Evolutionary conservation across 176 grass and related monocot species (phyloP), one percentile per base, ranked within the genome.

Genomic region (Thalia dealbata): DNA sequence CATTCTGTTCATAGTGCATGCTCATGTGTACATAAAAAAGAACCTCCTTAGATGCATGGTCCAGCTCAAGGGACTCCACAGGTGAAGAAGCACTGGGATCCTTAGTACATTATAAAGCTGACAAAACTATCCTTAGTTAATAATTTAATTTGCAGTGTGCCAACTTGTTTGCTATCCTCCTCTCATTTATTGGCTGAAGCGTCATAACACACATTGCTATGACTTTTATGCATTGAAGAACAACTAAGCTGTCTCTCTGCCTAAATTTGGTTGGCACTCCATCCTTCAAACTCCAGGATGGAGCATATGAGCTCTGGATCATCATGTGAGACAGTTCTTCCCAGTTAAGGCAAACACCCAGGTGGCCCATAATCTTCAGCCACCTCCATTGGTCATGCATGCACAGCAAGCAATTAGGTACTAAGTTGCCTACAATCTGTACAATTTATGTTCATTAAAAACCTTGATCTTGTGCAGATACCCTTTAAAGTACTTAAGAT

Each of bases 1-100:
- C 26, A 29, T 52, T 52, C 48, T 54, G 70, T 54, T 72, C 70
- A 72, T 72, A 72, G 48, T 30, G 14, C 25, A 72, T 54, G 45
- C 30, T 72, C 25, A 30, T 55, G 46, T 72, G 50, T 52, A 55
- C 42, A 72, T 72, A 52, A 72, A 46, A 72, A 43, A 10, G 27
- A 52, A 28, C 27, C 50, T 21, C 16, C 6, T 55, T 54, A 28
- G 50, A 52, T 72, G 46, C 27, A 72, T 52, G 23, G 15, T 27
- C 26, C 70, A 35, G 70, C 15, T 68, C 38, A 27, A 44, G 65
- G 65, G 44, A 68, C 32, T 68, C 38, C 32, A 44, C 18, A 21
- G 28, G 35, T 67, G 32, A 11, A 21, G 32, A 11, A 21, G 16
- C 65, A 22, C 27, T 43, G 43, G 38, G 65, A n/a, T 12, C 15